These are phyloP conservation scores for Starmerella potacharoeniae DNA, from an alignment of 805 yeast genomes.

Conservation along the genomic window DNA sequence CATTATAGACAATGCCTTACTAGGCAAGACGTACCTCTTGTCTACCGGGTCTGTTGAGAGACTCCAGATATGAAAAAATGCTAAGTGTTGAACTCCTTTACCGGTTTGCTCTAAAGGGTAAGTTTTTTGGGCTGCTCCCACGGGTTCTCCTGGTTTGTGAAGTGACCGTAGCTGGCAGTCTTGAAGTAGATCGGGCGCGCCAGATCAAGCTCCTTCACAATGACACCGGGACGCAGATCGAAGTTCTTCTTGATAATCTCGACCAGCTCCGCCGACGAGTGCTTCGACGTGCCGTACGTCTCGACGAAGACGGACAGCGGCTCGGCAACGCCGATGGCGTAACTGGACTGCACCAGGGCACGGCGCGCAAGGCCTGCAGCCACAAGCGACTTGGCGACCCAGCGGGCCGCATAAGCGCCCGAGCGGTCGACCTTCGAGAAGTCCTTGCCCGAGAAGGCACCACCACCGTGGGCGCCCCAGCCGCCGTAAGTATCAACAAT, in stretches of 20 bases:
- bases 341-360: constrained; percentile 95
- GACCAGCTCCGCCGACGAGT: constrained; percentile 81
- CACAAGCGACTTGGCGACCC: constrained; percentile 98
- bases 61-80: constrained; percentile 2
- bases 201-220: constrained; percentile 90
- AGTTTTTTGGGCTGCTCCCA: constrained; percentile 87
- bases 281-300: constrained; percentile 93
- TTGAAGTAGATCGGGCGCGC: constrained; percentile 98
- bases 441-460: constrained; percentile 99
- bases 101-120: constrained; percentile 23
- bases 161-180: constrained; percentile 99
- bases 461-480: constrained; percentile 99
- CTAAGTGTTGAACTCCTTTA: constrained; percentile 5
- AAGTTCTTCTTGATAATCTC: constrained; percentile 86
- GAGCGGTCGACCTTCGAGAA: constrained; percentile 99
- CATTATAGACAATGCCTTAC: constrained; percentile 1
- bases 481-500: constrained; percentile 99
- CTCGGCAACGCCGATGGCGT: constrained; percentile 99
- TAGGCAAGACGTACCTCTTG: constrained; percentile 7
- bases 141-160: constrained; percentile 96
- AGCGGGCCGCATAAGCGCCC: constrained; percentile 99
- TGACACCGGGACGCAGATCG: constrained; percentile 98
- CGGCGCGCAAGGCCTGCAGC: constrained; percentile 92
- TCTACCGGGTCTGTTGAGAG: constrained; percentile 16
- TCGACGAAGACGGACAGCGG: constrained; percentile 96